A percentile compares a stretch with the other conserved stretches of the same genome.
These are phyloP conservation scores for Malus asiatica DNA, from an alignment of 306 rosid genomes.

Conservation along the genomic window DNA sequence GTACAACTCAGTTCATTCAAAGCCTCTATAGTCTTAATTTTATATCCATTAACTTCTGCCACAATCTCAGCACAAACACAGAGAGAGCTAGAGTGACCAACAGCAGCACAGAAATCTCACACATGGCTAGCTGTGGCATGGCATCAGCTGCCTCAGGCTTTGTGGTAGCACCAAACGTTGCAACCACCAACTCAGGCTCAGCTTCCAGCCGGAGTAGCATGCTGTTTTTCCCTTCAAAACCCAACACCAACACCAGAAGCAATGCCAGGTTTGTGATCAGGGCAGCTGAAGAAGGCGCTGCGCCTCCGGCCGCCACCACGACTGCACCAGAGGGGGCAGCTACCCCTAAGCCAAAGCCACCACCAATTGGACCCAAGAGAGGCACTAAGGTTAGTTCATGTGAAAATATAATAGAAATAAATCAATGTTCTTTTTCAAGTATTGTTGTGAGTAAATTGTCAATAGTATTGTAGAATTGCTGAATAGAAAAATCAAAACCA, in stretches of 20 bases:
- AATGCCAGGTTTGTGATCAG: conserved; percentile 46
- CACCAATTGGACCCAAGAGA: conserved; percentile 94
- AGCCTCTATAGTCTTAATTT: conserved; percentile 21
- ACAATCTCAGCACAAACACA: neutral
- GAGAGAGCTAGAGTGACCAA: neutral
- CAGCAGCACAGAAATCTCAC: neutral
- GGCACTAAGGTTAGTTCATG: conserved; percentile 53
- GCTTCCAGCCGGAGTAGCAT: conserved; percentile 18
- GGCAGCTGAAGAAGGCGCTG: conserved; percentile 55
- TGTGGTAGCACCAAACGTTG: conserved; percentile 40
- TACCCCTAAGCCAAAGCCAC: conserved; percentile 64
- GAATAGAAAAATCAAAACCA: neutral
- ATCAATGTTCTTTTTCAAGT: neutral
- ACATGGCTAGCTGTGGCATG: conserved; percentile 50
- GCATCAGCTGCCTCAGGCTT: conserved; percentile 82
- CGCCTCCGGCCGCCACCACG: conserved; percentile 35
- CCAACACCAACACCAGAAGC: conserved; percentile 12
- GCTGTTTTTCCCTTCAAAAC: conserved; percentile 38
- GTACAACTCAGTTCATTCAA: conserved; percentile 17
- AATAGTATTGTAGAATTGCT: neutral
- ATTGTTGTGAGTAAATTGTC: neutral
- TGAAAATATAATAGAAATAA: neutral
- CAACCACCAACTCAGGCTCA: conserved; percentile 22
- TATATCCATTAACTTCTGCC: conserved; percentile 16
- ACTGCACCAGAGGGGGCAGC: conserved; percentile 25